Base-by-base conservation (phyloP, 805 yeast species). In the Kuraishia capsulata region DNA sequence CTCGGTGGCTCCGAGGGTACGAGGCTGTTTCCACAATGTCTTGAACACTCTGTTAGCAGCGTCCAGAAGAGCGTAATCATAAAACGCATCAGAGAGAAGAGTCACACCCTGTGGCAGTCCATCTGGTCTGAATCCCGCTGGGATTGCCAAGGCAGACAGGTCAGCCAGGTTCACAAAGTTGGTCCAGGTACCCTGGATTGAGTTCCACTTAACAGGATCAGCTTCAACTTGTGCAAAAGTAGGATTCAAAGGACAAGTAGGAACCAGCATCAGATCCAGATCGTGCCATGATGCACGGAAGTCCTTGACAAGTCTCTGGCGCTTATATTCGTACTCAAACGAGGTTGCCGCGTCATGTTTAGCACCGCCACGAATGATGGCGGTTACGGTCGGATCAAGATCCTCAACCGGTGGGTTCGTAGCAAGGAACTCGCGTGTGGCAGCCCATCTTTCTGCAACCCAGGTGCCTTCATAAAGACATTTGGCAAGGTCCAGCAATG, bases 391-490 rank as follows among this genome's bases (percentile, higher is more conserved):
- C 37, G 96, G 94, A 57, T 90, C 96, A 49, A 90, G 64, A 36
- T 81, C 71, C 25, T 71, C 69, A 32, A 57, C 66, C 24, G 92
- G 86, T 16, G 92, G 88, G 52, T 78, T 71, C 5, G 82, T 67
- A 21, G 74, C 74, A 41, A 85, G 69, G 48, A 82, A 83, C 31
- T 81, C 85, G 48, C 76, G 73, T 28, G 78, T 74, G 20, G 96
- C 96, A 44, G 86, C 78, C 62, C 78, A 88, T 49, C 98, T 75
- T 64, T 90, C 98, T 19, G 94, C 86, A 9, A 90, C 97, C 98
- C 98, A 90, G n/a, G 97, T 84, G 42, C 98, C 98, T 54, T 90
- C 97, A 56, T 90, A 90, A 28, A 90, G 69, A 53, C 92, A 84
- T 49, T 76, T 76, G 14, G 97, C 98, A 41, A 90, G 68, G 28